Percentiles rank a stretch among this genome's conserved stretches.
These are phyloP conservation scores for Coffea canephora DNA, from an alignment of 257 asterid genomes.

Conservation along the genomic window DNA sequence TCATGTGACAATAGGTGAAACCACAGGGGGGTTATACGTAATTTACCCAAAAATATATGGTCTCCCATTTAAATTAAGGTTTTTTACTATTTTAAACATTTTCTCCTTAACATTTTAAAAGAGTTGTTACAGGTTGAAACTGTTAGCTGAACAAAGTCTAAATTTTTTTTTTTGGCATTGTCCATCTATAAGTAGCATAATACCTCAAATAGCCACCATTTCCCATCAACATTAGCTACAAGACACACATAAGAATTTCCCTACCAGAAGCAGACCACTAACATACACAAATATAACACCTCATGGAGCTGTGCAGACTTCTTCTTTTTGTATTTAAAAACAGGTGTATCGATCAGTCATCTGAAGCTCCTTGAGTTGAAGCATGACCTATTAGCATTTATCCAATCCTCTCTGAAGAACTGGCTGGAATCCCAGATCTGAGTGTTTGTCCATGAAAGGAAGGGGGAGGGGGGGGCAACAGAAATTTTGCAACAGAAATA, in stretches of 20 bases:
- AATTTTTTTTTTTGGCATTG: neutral
- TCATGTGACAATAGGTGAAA: too few relatives aligned
- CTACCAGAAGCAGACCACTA: neutral
- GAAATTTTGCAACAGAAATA: neutral
- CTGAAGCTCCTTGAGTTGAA: neutral
- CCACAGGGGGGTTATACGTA: too few relatives aligned
- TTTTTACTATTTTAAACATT: too few relatives aligned
- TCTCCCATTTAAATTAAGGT: too few relatives aligned
- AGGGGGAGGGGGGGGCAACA: neutral
- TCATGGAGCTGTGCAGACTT: neutral
- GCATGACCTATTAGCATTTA: neutral
- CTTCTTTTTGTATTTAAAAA: neutral
- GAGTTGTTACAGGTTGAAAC: neutral
- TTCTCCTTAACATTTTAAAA: too few relatives aligned
- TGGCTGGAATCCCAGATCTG: neutral
- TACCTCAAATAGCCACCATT: too few relatives aligned
- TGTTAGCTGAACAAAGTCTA: neutral
- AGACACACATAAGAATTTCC: neutral
- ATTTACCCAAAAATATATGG: too few relatives aligned
- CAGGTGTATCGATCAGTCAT: neutral
- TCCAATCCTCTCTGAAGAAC: neutral
- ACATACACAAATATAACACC: neutral
- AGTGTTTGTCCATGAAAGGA: too few relatives aligned
- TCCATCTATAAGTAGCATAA: neutral
- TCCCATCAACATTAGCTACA: neutral